Evolutionary conservation across 1,139 yeast species (phyloP), one percentile per base, ranked within the genome.

Genomic region (Geotrichum candidum): DNA sequence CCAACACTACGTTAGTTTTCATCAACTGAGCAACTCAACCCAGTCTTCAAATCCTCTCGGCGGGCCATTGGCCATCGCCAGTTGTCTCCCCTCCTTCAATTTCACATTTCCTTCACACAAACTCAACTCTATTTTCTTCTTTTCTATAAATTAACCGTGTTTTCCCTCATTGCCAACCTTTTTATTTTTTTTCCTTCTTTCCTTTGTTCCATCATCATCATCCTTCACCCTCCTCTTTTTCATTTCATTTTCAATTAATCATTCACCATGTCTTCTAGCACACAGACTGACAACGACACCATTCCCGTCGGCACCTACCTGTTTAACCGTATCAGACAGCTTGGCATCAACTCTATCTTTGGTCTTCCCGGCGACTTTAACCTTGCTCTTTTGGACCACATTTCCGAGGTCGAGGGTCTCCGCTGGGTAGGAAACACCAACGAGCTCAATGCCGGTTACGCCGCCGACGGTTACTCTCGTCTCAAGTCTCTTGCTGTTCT

Each of bases 381-480:
- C 69, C 74, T 85, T 66, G 75, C 77, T 10, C 73, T 84, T 22
- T 72, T 85, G 60, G 88, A 85, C 69, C 82, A 84, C 66, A 73
- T 85, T 53, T 81, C 82, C 68, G 76, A 78, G 46, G 78, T 81
- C 53, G 68, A 68, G 27, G 76, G 75, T 63, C 64, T 78, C 69
- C 59, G 74, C 67, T 67, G 81, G 81, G 69, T 70, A 65, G 72
- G 84, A 74, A 73, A 80, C 63, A 82, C 83, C 56, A 80, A 80
- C 58, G 84, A 81, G 67, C 68, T 81, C 61, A 81, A 81, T 68
- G 79, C 82, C 7, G 88, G 87, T 27, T 85, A 85, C 67, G 79
- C 86, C 7, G 87, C 86, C 11, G 89, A 85, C 69, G 90, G 90
- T 1, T 86, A 85, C 72, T 81, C 88, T 31, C 79, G 90, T 65